Evolutionary conservation across 208 protist species (phyloP), one percentile per base, ranked within the genome.

Genomic region (Trypanosoma theileri): DNA sequence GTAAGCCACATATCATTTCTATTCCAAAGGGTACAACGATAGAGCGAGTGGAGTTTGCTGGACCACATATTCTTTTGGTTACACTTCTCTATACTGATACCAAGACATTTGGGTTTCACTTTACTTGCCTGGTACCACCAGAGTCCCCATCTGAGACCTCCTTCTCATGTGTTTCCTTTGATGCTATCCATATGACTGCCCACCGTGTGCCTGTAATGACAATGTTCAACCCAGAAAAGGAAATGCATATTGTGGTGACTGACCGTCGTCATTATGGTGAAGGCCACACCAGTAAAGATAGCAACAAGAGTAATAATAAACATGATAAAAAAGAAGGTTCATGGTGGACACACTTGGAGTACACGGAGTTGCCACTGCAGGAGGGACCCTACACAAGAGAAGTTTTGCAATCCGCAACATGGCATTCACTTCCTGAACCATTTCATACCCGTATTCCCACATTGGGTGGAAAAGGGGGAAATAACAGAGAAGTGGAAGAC

Each of bases 281-380:
- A 35, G 28, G 28, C 28, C 1, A 35, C 28, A 35, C 28, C 6
- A 35, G 1, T 6, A 35, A 35, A 1, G 28, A 35, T 35, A 35
- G 28, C 28, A 48, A 48, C 44, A 48, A 48, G 44, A 3, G 44
- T 16, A 65, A 10, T 21, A 44, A 19, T 48, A 45, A 21, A 16
- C 11, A 45, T n/a, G 24, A 42, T 8, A 42, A 2, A 16, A 51
- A 45, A 7, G 54, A 41, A 44, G 40, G n/a, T 12, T 19, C 13
- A 19, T 66, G 69, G 69, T 74, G 69, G 69, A 54, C 53, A 50
- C 52, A 22, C 14, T 13, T 75, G 54, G 70, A 69, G 50, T 69
- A 58, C 28, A 55, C 62, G 0, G 70, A 75, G 22, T 28, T 75
- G 14, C 40, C 61, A 11, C n/a, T 75, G 55, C 52, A 58, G 21